These are phyloP conservation scores for Xylaria scruposa DNA, from an alignment of 495 filamentous ascomycete genomes.

Conservation along the genomic window DNA sequence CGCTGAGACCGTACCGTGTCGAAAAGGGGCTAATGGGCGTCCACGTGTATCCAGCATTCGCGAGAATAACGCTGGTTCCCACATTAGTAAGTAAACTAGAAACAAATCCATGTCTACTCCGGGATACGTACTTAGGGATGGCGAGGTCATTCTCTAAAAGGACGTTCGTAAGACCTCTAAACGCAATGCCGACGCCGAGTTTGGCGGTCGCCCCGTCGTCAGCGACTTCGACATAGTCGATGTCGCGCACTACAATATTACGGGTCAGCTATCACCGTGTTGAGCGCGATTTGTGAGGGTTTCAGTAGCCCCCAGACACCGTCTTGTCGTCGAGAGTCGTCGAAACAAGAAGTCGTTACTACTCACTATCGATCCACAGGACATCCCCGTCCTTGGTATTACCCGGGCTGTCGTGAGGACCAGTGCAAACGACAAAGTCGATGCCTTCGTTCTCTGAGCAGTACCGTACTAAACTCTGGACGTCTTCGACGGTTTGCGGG, in stretches of 20 bases:
- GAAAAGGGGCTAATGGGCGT: conserved; percentile 44
- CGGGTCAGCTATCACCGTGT: not conserved
- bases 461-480: conserved; percentile 39
- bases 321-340: not conserved
- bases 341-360: not conserved
- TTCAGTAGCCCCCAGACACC: not conserved
- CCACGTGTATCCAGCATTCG: conserved; percentile 48
- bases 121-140: conserved; percentile 30
- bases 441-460: conserved; percentile 31
- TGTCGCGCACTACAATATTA: conserved; percentile 39
- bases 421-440: conserved; percentile 44
- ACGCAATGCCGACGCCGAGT: conserved; percentile 48
- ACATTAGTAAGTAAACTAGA: not conserved
- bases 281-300: not conserved
- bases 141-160: conserved; percentile 41
- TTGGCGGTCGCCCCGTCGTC: conserved; percentile 36
- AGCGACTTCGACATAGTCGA: conserved; percentile 42
- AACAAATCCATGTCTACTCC: not conserved
- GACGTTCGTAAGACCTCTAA: conserved; percentile 34
- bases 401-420: conserved; percentile 48
- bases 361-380: conserved; percentile 43
- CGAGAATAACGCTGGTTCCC: conserved; percentile 32
- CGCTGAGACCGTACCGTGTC: conserved; percentile 43
- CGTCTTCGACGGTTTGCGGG: conserved; percentile 44
- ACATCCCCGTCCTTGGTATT: conserved; percentile 34